These are phyloP conservation scores for Fusarium chaquense DNA, from an alignment of 2,329 filamentous ascomycete species.

Conservation along the genomic window DNA sequence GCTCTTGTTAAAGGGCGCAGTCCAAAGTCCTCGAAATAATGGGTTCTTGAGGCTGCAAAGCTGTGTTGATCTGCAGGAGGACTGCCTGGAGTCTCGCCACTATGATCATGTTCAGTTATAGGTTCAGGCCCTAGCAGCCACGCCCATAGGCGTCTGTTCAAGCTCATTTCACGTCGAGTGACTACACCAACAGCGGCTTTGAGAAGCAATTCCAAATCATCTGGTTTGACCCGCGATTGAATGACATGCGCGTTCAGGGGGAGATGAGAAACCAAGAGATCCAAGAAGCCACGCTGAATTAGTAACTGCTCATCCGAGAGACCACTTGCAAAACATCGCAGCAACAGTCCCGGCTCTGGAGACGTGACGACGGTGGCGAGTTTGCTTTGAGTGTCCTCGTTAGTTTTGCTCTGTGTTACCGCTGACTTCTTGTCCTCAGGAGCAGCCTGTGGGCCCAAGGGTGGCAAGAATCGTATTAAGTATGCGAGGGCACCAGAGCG, in stretches of 20 bases:
- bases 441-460: constrained; percentile 41
- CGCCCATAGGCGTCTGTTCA: constrained; percentile 94
- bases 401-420: constrained; percentile 24
- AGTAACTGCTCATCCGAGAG: constrained; percentile 88
- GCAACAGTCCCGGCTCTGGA: constrained; percentile 89
- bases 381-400: constrained; percentile 58
- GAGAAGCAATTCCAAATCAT: constrained; percentile 85
- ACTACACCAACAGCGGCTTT: constrained; percentile 89
- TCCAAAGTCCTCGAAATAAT: constrained; percentile 87
- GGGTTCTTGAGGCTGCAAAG: constrained; percentile 70
- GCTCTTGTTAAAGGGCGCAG: constrained; percentile 79
- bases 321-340: constrained; percentile 92
- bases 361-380: constrained; percentile 78
- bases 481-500: constrained; percentile 91
- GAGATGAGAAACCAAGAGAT: constrained; percentile 89
- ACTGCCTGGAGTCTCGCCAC: constrained; percentile 59
- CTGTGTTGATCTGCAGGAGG: constrained; percentile 58
- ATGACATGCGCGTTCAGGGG: constrained; percentile 86
- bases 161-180: constrained; percentile 91
- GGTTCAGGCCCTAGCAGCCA: constrained; percentile 91
- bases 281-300: constrained; percentile 93
- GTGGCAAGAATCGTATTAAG: constrained; percentile 80
- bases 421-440: constrained; percentile 19
- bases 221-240: constrained; percentile 76
- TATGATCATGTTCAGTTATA: constrained; percentile 61